Evolutionary conservation across 805 yeast species (phyloP).

Genomic region (Komagataella populi): DNA sequence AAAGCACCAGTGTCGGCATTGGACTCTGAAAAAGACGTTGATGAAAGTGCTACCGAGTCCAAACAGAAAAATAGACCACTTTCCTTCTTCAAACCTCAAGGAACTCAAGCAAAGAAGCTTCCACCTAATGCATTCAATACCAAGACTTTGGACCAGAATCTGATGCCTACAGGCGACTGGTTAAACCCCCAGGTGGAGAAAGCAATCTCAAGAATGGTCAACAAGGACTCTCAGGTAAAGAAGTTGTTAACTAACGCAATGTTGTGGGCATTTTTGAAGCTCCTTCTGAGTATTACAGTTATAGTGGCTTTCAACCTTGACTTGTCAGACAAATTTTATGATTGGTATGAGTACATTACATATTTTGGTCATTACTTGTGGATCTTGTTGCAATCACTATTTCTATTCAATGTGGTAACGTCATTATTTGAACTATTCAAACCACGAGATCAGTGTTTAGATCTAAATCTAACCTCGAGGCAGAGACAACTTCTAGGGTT

Average conservation of each 20-base stretch:
- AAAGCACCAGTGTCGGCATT: neutral
- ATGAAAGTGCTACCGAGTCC: neutral
- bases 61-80: neutral
- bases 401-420: slow-evolving; percentile 15
- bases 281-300: slow-evolving; percentile 16
- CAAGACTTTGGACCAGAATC: neutral
- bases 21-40: neutral
- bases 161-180: slow-evolving; percentile 16
- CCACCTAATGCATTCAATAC: neutral
- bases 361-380: slow-evolving; percentile 8
- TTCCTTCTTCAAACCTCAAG: neutral
- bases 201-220: slow-evolving; percentile 30
- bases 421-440: slow-evolving; percentile 18
- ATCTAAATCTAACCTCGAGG: slow-evolving; percentile 30
- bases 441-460: slow-evolving; percentile 35
- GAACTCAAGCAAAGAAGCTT: neutral
- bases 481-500: slow-evolving; percentile 36
- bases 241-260: slow-evolving; percentile 17
- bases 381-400: slow-evolving; percentile 4
- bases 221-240: slow-evolving; percentile 23
- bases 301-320: slow-evolving; percentile 11
- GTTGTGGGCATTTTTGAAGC: slow-evolving; percentile 4
- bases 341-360: slow-evolving; percentile 4
- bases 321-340: neutral
- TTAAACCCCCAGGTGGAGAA: slow-evolving; percentile 26